Evolutionary conservation across 345 rosid species (phyloP).

Genomic region (Moricandia arvensis): DNA sequence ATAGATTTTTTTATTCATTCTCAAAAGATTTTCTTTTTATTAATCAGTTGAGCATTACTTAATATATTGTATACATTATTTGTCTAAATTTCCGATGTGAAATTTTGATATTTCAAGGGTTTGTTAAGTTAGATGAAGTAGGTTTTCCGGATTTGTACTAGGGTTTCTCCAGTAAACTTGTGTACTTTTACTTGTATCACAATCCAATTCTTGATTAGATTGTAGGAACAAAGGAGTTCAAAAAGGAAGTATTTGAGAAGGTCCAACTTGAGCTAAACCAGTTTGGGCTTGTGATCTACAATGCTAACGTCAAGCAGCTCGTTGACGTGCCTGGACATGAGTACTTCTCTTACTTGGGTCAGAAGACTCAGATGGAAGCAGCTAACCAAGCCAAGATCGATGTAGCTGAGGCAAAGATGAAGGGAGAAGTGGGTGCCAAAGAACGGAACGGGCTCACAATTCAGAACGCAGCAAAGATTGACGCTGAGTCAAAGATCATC

Average conservation of each 20-base stretch:
- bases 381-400: not conserved
- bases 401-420: not conserved
- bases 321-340: not conserved
- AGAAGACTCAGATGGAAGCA: not conserved
- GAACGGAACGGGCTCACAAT: not conserved
- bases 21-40: too few species aligned
- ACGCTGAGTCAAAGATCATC: not conserved
- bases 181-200: not conserved
- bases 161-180: not conserved
- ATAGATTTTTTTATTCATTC: too few species aligned
- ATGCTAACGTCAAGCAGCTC: not conserved
- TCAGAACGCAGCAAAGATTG: not conserved
- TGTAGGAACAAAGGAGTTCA: not conserved
- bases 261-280: not conserved
- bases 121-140: not conserved
- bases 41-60: too few species aligned
- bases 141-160: not conserved
- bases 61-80: too few species aligned
- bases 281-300: not conserved
- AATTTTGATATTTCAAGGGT: not conserved
- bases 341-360: not conserved
- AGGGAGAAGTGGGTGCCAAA: not conserved
- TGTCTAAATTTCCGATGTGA: too few species aligned
- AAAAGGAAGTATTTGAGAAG: not conserved
- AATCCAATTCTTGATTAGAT: not conserved